Evolutionary conservation across 1,139 yeast species (phyloP).

Genomic region (Geotrichum macrosporum): DNA sequence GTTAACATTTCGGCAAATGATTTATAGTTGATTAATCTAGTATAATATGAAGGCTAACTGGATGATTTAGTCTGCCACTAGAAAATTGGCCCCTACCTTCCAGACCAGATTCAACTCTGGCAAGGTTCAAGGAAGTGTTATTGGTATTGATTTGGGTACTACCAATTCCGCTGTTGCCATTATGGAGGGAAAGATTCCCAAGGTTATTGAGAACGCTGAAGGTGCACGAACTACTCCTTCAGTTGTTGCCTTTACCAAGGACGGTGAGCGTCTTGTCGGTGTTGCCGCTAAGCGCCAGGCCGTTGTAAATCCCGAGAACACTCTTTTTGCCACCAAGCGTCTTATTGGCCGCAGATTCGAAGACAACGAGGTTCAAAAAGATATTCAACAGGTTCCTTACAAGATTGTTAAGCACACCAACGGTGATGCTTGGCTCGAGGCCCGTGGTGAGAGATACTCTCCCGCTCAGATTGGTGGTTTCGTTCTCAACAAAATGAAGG

Average conservation of each 20-base stretch:
- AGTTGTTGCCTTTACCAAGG: slow-evolving; percentile 96
- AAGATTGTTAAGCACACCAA: slow-evolving; percentile 92
- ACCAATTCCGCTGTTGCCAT: slow-evolving; percentile 98
- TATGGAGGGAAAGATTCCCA: slow-evolving; percentile 96
- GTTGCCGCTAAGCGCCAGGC: slow-evolving; percentile 99
- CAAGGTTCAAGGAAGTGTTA: slow-evolving; percentile 54
- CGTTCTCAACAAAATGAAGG: slow-evolving; percentile 93
- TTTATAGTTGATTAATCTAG: not conserved
- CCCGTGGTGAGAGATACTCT: slow-evolving; percentile 78
- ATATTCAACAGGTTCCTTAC: slow-evolving; percentile 93
- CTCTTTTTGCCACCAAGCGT: slow-evolving; percentile 97
- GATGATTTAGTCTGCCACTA: not conserved
- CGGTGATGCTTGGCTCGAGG: slow-evolving; percentile 99
- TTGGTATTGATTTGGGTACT: slow-evolving; percentile 98
- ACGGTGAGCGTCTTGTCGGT: slow-evolving; percentile 94
- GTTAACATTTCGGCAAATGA: not conserved
- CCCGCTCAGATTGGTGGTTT: slow-evolving; percentile 99
- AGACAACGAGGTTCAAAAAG: slow-evolving; percentile 95
- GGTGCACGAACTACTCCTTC: slow-evolving; percentile 99
- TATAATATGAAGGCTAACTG: not conserved
- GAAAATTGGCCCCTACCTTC: slow-evolving; percentile 10
- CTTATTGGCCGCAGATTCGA: slow-evolving; percentile 97
- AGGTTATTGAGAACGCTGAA: slow-evolving; percentile 95
- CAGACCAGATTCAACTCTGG: slow-evolving; percentile 47
- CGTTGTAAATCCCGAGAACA: slow-evolving; percentile 96